Base-by-base conservation (phyloP, 306 rosid genomes). In the Phaseolus lunatus region DNA sequence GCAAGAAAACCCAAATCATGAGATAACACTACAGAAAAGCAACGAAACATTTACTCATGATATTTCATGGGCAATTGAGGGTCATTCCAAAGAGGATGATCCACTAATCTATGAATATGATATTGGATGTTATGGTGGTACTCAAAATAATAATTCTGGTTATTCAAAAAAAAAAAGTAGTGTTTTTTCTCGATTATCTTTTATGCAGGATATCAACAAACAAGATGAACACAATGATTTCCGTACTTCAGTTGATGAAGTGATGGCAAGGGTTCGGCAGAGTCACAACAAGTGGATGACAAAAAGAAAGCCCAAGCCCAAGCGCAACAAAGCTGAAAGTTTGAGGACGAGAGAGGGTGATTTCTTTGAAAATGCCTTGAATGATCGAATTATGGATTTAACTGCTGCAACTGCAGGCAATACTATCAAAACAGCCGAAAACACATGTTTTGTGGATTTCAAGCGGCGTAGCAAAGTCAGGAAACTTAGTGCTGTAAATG, bases 401-500 rank as follows among this genome's bases (percentile, higher is more conserved):
- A 64, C 63, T 64, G 15, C 71, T 66, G 61, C 73, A 77, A 67
- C 67, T 43, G 77, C 59, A 33, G 31, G 79, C 72, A 58, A 76
- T 84, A 43, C 75, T 78, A 20, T 62, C 29, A 43, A 57, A 84
- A 43, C 50, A 67, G 68, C 77, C 53, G 77, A 67, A 54, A 79
- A 72, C 27, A 20, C 2, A 12, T 23, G 10, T 44, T 75, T 80
- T 76, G 78, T 86, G 77, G 83, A 88, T 84, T 90, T 90, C 86
- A 90, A 87, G 85, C 93, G 91, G 18, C 90, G 96, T 27, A 90
- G 87, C 83, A 82, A 73, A 56, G 56, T 78, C 70, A 66, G 37
- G 65, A 88, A 84, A 73, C 61, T 11, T 61, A 7, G 66, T 81
- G 76, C 72, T 49, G 80, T 56, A 49, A 62, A 20, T 13, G 76